These are phyloP conservation scores for Strobilomyces echinocephalus DNA, from an alignment of 768 basidiomycete species.

Conservation along the genomic window DNA sequence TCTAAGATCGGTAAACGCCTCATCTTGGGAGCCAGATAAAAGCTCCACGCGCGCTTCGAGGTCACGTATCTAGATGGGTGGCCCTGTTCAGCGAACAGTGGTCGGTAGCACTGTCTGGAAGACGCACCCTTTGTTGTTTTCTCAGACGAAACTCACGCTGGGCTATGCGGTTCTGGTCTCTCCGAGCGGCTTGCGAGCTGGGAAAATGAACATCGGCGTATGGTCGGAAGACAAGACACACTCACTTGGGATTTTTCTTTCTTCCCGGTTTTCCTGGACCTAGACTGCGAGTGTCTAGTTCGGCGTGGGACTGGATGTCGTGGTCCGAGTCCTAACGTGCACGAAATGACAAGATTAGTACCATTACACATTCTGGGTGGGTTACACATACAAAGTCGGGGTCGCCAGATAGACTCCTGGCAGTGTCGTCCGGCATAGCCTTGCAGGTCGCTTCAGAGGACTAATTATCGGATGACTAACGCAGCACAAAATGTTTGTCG, in stretches of 20 bases:
- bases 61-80: slow-evolving; percentile 71
- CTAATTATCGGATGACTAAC: slow-evolving; percentile 8
- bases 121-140: slow-evolving; percentile 78
- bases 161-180: slow-evolving; percentile 89
- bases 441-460: too few species aligned
- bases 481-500: neutral
- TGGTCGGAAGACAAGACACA: slow-evolving; percentile 30
- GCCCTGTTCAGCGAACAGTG: neutral
- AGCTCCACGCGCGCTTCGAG: slow-evolving; percentile 94
- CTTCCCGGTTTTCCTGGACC: slow-evolving; percentile 50
- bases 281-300: slow-evolving; percentile 17
- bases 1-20: slow-evolving; percentile 77
- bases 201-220: slow-evolving; percentile 15
- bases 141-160: slow-evolving; percentile 89
- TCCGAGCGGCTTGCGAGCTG: slow-evolving; percentile 83
- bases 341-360: slow-evolving; percentile 8
- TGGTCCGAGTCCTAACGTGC: slow-evolving; percentile 60
- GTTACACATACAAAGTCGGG: slow-evolving; percentile 40
- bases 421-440: slow-evolving; percentile 46
- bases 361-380: slow-evolving; percentile 10
- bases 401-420: slow-evolving; percentile 62
- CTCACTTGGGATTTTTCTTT: slow-evolving; percentile 93
- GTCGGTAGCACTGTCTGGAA: neutral
- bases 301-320: slow-evolving; percentile 51
- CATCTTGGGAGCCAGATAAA: slow-evolving; percentile 87